Evolutionary conservation across 2,329 filamentous ascomycete species (phyloP).

Genomic region (Fusarium graminum): DNA sequence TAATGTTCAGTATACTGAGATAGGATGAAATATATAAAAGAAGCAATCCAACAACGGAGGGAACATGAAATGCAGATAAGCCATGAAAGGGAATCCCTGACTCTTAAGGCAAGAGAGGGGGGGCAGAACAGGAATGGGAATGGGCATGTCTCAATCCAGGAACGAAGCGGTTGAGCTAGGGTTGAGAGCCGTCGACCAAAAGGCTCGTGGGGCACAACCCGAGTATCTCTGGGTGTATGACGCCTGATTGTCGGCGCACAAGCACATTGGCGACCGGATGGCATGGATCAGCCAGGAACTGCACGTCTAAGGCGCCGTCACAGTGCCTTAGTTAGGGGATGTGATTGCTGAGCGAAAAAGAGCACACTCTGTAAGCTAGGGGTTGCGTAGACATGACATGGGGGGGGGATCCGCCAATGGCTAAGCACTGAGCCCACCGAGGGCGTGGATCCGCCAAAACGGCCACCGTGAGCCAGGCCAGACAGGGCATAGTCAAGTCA

Average conservation of each 20-base stretch:
- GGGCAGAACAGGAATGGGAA: constrained; percentile 50
- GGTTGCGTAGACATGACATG: constrained; percentile 32
- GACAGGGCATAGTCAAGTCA: constrained; percentile 39
- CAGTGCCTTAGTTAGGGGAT: constrained; percentile 42
- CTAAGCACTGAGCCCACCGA: constrained; percentile 32
- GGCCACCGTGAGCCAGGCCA: constrained; percentile 42
- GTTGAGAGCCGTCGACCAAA: constrained; percentile 39
- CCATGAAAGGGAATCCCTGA: constrained; percentile 41
- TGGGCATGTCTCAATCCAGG: constrained; percentile 57
- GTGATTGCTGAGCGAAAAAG: constrained; percentile 44
- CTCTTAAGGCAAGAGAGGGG: constrained; percentile 47
- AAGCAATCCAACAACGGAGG: constrained; percentile 15
- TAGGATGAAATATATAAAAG: constrained; percentile 9
- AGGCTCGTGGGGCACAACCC: constrained; percentile 41
- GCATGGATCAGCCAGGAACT: constrained; percentile 47
- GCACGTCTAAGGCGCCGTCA: constrained; percentile 45
- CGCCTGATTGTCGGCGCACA: constrained; percentile 40
- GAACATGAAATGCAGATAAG: constrained; percentile 15
- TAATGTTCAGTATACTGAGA: constrained; percentile 38
- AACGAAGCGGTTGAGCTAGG: constrained; percentile 51
- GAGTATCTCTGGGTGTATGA: constrained; percentile 44
- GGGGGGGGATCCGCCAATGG: constrained; percentile 41
- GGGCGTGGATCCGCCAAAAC: constrained; percentile 41
- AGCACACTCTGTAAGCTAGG: constrained; percentile 33
- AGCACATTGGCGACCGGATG: constrained; percentile 36